Percentiles rank a stretch among this genome's conserved stretches.
phyloP scores from a whole-genome alignment of 257 asterid species.

The Scutellaria baicalensis region DNA sequence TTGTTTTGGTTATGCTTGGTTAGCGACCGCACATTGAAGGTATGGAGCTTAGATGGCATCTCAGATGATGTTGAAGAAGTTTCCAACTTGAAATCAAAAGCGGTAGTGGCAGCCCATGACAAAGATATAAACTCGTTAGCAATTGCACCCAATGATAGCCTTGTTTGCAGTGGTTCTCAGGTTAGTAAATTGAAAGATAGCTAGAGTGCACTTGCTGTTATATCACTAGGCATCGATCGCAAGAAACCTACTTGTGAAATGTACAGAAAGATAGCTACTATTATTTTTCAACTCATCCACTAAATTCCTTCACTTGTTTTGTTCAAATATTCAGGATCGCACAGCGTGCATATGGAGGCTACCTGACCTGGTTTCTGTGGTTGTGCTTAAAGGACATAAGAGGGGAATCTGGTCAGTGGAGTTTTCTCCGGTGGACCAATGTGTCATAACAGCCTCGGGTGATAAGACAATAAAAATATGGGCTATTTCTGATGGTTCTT shows the following conservation, averaged over 20 bases:
- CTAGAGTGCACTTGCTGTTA: not conserved
- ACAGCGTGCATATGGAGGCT: slow-evolving; percentile 94
- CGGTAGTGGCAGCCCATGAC: slow-evolving; percentile 91
- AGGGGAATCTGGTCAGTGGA: slow-evolving; percentile 98
- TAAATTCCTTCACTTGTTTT: slow-evolving; percentile 8
- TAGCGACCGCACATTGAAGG: slow-evolving; percentile 86
- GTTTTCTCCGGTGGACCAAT: slow-evolving; percentile 97
- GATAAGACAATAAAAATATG: slow-evolving; percentile 91
- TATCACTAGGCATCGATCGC: not conserved
- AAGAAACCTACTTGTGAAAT: not conserved
- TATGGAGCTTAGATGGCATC: slow-evolving; percentile 76
- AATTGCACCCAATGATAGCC: slow-evolving; percentile 85
- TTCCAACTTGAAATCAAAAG: slow-evolving; percentile 68
- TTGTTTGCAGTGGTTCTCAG: slow-evolving; percentile 99
- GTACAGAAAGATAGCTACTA: not conserved
- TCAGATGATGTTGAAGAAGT: slow-evolving; percentile 40
- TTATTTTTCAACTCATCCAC: not conserved
- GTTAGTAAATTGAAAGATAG: slow-evolving; percentile 30
- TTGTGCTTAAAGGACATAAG: slow-evolving; percentile 83
- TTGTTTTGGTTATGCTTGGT: slow-evolving; percentile 18
- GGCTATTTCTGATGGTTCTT: slow-evolving; percentile 89
- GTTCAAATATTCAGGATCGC: slow-evolving; percentile 64
- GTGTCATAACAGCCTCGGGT: slow-evolving; percentile 94
- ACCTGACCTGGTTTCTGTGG: slow-evolving; percentile 81
- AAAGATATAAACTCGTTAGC: slow-evolving; percentile 94